phyloP scores from a whole-genome alignment of 495 filamentous ascomycete genomes.

The Chaetomium tenue region DNA sequence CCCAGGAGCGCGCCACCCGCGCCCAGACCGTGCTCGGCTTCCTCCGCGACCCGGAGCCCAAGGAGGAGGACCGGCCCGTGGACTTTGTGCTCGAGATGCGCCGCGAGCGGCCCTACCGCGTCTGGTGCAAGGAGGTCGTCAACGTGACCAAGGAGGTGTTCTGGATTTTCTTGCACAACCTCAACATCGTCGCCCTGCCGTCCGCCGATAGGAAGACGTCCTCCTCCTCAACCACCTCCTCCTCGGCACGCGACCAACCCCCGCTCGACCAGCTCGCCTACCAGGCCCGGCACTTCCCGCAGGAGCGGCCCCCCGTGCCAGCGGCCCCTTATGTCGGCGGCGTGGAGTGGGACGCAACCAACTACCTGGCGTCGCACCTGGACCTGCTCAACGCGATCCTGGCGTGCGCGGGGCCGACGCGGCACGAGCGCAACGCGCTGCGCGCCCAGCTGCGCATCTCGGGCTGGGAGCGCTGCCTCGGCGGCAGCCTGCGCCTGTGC shows the following conservation, averaged over 20 bases:
- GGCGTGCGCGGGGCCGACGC: slow-evolving; percentile 69
- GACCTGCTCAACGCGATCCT: slow-evolving; percentile 90
- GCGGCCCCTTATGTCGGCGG: slow-evolving; percentile 96
- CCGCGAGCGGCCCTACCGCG: slow-evolving; percentile 79
- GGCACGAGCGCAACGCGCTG: slow-evolving; percentile 70
- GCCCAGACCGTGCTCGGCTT: slow-evolving; percentile 71
- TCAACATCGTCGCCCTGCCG: slow-evolving; percentile 76
- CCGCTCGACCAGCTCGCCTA: slow-evolving; percentile 49
- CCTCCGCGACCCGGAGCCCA: slow-evolving; percentile 74
- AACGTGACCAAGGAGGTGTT: slow-evolving; percentile 98
- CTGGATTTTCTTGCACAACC: slow-evolving; percentile 96
- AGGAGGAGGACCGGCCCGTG: slow-evolving; percentile 70
- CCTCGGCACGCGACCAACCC: slow-evolving; percentile 10
- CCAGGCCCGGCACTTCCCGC: slow-evolving; percentile 74
- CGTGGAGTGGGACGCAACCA: slow-evolving; percentile 98
- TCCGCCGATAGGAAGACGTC: slow-evolving; percentile 26
- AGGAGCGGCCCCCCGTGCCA: slow-evolving; percentile 83
- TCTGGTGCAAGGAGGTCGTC: slow-evolving; percentile 89
- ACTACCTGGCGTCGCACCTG: slow-evolving; percentile 87
- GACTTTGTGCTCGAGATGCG: slow-evolving; percentile 88
- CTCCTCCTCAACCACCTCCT: slow-evolving; percentile 5
- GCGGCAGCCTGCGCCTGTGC: slow-evolving; percentile 77
- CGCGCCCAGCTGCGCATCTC: slow-evolving; percentile 74
- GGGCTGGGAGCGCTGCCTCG: slow-evolving; percentile 90
- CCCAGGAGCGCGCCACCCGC: slow-evolving; percentile 56